Evolutionary conservation across 2,329 filamentous ascomycete genomes (phyloP).

Genomic region (Magnaporthiopsis poae): DNA sequence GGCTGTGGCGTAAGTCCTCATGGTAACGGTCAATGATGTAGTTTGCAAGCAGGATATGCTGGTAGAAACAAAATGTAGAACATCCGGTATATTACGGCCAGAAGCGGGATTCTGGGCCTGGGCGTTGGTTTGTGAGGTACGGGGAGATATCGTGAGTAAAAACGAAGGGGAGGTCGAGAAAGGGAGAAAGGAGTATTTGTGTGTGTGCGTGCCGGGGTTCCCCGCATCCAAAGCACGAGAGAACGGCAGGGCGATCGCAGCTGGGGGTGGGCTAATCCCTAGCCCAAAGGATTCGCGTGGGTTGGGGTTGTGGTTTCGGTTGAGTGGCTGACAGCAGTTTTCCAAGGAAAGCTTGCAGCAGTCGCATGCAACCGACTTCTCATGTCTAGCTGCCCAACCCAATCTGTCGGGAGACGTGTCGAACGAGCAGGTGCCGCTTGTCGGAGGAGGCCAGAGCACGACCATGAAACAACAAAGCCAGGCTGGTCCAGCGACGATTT

Average conservation of each 20-base stretch:
- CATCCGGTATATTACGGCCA: background rate
- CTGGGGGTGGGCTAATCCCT: background rate
- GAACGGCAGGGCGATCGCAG: background rate
- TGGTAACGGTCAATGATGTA: background rate
- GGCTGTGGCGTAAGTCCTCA: background rate
- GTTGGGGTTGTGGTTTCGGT: background rate
- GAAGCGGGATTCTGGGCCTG: background rate
- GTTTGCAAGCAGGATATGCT: background rate
- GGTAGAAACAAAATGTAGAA: background rate
- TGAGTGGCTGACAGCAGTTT: slow-evolving; percentile 1
- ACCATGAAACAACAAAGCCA: background rate
- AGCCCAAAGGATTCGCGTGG: background rate
- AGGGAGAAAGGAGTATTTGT: background rate
- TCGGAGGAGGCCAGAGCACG: background rate
- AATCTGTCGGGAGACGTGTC: slow-evolving; percentile 4
- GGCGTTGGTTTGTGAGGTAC: background rate
- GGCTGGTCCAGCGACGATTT: background rate
- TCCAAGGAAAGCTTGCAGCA: slow-evolving; percentile 6
- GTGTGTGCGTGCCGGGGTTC: background rate
- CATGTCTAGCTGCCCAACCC: slow-evolving; percentile 8
- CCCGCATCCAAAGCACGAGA: slow-evolving; percentile 1
- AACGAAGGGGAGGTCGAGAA: background rate
- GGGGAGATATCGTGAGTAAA: background rate
- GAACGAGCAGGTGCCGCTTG: background rate
- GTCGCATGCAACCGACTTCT: slow-evolving; percentile 2